Percentiles rank a stretch among this genome's conserved stretches.
Evolutionary conservation across 345 rosid species (phyloP).

Genomic region (Abelmoschus esculentus): DNA sequence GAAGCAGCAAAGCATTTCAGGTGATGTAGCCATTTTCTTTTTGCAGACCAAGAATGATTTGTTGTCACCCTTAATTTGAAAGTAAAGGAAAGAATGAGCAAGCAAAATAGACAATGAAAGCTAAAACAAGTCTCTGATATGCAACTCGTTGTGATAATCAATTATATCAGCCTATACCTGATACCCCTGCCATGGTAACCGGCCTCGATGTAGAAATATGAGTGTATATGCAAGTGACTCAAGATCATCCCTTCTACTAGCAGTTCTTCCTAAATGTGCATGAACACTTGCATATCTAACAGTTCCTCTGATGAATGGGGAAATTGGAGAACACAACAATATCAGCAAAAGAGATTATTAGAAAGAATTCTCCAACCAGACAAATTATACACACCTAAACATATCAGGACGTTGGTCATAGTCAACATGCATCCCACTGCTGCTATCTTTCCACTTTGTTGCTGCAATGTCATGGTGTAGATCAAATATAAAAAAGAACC

Average conservation of each 20-base stretch:
- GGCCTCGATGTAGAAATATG: slow-evolving; percentile 85
- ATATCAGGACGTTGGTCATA: slow-evolving; percentile 99
- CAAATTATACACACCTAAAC: slow-evolving; percentile 52
- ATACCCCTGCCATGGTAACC: slow-evolving; percentile 99
- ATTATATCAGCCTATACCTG: slow-evolving; percentile 39
- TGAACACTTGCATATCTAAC: slow-evolving; percentile 97
- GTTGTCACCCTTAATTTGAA: slow-evolving; percentile 72
- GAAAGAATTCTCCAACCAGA: background rate
- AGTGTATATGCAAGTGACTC: slow-evolving; percentile 97
- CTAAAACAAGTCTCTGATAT: background rate
- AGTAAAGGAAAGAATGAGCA: background rate
- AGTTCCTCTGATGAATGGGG: slow-evolving; percentile 58
- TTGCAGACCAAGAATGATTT: slow-evolving; percentile 93
- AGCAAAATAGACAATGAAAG: background rate
- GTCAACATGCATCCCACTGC: slow-evolving; percentile 75
- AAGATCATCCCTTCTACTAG: slow-evolving; percentile 96
- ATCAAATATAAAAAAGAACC: slow-evolving; percentile 13
- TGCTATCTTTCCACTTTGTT: slow-evolving; percentile 80
- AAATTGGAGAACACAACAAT: slow-evolving; percentile 14
- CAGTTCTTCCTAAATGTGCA: slow-evolving; percentile 95
- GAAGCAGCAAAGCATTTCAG: slow-evolving; percentile 83
- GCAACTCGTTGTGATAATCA: slow-evolving; percentile 3
- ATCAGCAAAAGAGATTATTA: background rate
- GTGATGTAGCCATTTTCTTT: slow-evolving; percentile 91
- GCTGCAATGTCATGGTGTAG: slow-evolving; percentile 39